Evolutionary conservation across 306 rosid genomes (phyloP).

Genomic region (Cucurbita maxima): DNA sequence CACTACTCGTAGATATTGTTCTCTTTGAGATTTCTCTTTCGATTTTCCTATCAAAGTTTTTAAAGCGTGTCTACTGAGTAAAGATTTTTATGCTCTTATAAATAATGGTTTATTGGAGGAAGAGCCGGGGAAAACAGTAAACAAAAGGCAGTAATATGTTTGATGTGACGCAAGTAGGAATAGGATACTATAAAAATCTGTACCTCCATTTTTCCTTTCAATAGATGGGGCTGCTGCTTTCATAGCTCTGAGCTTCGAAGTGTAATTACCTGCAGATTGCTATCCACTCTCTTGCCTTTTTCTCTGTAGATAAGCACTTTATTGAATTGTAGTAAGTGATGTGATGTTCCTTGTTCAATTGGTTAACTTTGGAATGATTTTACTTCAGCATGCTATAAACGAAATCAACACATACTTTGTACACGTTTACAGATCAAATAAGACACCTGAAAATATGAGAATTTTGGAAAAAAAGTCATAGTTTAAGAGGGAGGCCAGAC

Average conservation of each 20-base stretch:
- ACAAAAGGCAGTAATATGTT: background rate
- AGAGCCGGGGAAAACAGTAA: background rate
- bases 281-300: background rate
- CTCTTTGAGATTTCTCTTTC: too few species aligned
- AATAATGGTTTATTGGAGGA: too few species aligned
- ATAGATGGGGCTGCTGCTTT: background rate
- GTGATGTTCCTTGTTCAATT: background rate
- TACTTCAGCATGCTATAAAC: background rate
- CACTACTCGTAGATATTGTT: too few species aligned
- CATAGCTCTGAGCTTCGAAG: background rate
- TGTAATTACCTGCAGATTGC: background rate
- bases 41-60: too few species aligned
- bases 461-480: background rate
- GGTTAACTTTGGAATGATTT: background rate
- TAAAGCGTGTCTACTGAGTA: fast-evolving
- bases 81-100: too few species aligned
- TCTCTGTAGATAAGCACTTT: background rate
- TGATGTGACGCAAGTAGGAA: conserved; percentile 3
- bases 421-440: background rate
- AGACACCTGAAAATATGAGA: background rate
- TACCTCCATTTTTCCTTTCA: background rate
- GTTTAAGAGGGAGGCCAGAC: background rate
- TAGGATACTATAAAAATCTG: background rate
- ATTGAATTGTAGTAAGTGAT: background rate
- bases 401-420: background rate